Evolutionary conservation across 2,329 filamentous ascomycete genomes (phyloP).

Genomic region (Fusarium sp.): DNA sequence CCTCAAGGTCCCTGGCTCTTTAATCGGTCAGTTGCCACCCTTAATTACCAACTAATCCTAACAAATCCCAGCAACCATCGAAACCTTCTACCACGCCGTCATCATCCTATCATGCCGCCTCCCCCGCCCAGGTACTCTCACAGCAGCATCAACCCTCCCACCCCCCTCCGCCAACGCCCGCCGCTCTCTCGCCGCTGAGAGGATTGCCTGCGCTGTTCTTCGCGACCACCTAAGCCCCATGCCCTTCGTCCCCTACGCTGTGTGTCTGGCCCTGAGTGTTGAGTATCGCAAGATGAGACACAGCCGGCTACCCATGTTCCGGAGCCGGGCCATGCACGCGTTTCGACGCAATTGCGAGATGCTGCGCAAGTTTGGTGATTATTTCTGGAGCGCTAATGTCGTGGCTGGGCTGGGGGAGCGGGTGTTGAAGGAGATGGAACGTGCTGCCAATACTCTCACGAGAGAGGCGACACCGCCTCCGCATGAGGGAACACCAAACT

Average conservation of each 20-base stretch:
- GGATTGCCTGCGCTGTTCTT: slow-evolving; percentile 67
- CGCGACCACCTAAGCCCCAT: slow-evolving; percentile 66
- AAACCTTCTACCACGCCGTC: slow-evolving; percentile 74
- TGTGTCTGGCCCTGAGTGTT: slow-evolving; percentile 72
- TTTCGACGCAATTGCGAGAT: slow-evolving; percentile 69
- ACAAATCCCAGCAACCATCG: slow-evolving; percentile 65
- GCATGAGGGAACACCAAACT: slow-evolving; percentile 40
- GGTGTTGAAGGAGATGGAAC: slow-evolving; percentile 68
- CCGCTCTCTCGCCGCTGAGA: slow-evolving; percentile 68
- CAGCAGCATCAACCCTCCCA: slow-evolving; percentile 59
- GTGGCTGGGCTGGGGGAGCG: slow-evolving; percentile 68
- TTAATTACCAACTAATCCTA: slow-evolving; percentile 13
- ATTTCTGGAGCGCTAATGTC: slow-evolving; percentile 70
- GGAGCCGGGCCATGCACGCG: slow-evolving; percentile 65
- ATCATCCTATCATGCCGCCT: slow-evolving; percentile 73
- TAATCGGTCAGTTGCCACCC: slow-evolving; percentile 60
- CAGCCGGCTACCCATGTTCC: slow-evolving; percentile 70
- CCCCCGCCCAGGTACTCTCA: slow-evolving; percentile 56
- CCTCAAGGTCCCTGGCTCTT: slow-evolving; percentile 61
- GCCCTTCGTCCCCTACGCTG: slow-evolving; percentile 72
- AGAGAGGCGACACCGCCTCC: slow-evolving; percentile 52
- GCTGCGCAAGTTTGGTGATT: slow-evolving; percentile 65
- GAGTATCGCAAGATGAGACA: slow-evolving; percentile 75
- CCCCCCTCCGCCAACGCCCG: slow-evolving; percentile 67
- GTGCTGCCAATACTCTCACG: slow-evolving; percentile 62